Evolutionary conservation across 768 basidiomycete species (phyloP).

Genomic region (Macrocybe gigantea): DNA sequence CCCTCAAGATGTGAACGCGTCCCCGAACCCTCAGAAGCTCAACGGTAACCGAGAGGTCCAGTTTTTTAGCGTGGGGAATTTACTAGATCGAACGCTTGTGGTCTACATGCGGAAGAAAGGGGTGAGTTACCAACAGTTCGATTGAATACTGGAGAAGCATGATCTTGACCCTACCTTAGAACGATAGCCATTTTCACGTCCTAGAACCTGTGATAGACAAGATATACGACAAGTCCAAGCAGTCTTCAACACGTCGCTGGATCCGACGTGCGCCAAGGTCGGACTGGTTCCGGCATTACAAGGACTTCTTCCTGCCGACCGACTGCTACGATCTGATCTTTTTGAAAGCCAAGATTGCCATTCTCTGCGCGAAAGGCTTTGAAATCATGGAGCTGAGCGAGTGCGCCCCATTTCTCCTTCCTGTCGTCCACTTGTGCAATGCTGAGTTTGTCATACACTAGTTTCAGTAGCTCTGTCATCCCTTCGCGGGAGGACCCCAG

Average conservation of each 20-base stretch:
- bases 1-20: constrained; percentile 56
- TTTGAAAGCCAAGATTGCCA: constrained; percentile 85
- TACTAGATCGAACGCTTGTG: constrained; percentile 82
- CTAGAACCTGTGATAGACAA: constrained; percentile 89
- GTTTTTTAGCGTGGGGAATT: constrained; percentile 91
- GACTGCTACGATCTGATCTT: constrained; percentile 89
- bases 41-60: constrained; percentile 88
- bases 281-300: constrained; percentile 91
- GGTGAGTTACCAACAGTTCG: constrained; percentile 40
- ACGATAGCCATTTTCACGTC: constrained; percentile 88
- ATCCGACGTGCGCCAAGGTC: constrained; percentile 61
- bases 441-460: constrained; percentile 17
- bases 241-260: constrained; percentile 56
- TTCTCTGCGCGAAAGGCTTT: constrained; percentile 90
- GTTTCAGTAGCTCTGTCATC: constrained; percentile 83
- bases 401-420: constrained; percentile 40
- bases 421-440: neutral
- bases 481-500: constrained; percentile 58
- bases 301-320: constrained; percentile 82
- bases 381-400: constrained; percentile 96
- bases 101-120: constrained; percentile 97
- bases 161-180: constrained; percentile 21
- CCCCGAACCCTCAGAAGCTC: constrained; percentile 83
- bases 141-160: constrained; percentile 1
- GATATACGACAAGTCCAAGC: constrained; percentile 68